Evolutionary conservation across 2,329 filamentous ascomycete species (phyloP), one percentile per base, ranked within the genome.

Genomic region (Parascedosporium putredinis): DNA sequence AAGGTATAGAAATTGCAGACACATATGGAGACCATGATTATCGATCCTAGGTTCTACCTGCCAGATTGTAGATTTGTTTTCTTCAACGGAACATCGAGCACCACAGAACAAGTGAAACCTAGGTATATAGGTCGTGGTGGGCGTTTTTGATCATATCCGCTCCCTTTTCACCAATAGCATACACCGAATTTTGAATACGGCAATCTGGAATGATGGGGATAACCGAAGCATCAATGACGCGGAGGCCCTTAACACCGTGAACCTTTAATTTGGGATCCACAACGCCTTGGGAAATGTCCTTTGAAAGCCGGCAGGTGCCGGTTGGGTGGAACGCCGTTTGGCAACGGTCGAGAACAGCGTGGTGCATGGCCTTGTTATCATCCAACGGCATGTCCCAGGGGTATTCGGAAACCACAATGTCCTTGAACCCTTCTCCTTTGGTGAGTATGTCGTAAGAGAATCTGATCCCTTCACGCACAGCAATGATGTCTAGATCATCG

Each of bases 311-410:
- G 46, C 67, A 64, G 1, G 72, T 73, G 1, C 72, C 70, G 5
- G 58, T 60, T 0, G 69, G 68, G 54, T 75, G 72, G 47, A 64
- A 72, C 0, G 68, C 71, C 3, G 78, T 82, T 63, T 82, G 76
- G 25, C 63, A 74, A n/a, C 78, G 67, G 50, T 82, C 78, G 6
- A 82, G 60, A 10, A 82, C 72, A 34, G 69, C 64, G 46, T 68
- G 67, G 38, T 74, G 71, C 78, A 83, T 82, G 2, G 64, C 71
- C 51, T 74, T 71, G 47, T 82, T 76, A 1, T 68, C 69, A 10
- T 75, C 57, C 2, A 73, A 66, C 0, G 78, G 78, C 75, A 83
- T 79, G 0, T 69, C 62, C 76, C 76, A 82, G 0, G 79, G 79
- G 57, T 81, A 83, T 50, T 78, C 73, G 4, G 60, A 66, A 1